Evolutionary conservation across 2,329 filamentous ascomycete genomes (phyloP).

Genomic region (Neodidymelliopsis sp.): DNA sequence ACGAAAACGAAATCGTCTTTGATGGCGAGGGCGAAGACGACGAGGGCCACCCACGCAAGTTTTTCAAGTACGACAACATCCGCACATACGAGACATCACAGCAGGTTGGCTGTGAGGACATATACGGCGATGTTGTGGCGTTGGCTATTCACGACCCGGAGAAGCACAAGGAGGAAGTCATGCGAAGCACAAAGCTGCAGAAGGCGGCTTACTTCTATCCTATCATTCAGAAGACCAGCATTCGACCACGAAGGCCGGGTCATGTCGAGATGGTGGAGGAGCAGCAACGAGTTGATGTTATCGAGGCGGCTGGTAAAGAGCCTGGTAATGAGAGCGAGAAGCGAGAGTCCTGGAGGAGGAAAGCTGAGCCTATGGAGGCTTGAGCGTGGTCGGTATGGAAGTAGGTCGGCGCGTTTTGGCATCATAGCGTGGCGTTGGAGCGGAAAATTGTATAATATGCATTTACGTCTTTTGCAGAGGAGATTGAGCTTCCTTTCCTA

Average conservation of each 20-base stretch:
- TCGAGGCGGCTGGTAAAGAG: constrained; percentile 61
- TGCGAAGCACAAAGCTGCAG: constrained; percentile 45
- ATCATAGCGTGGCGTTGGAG: constrained; percentile 22
- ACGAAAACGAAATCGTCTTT: constrained; percentile 52
- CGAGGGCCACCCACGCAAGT: constrained; percentile 56
- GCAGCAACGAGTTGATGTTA: constrained; percentile 58
- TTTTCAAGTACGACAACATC: constrained; percentile 64
- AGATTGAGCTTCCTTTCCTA: neutral
- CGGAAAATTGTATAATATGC: constrained; percentile 11
- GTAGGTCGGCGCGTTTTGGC: constrained; percentile 1
- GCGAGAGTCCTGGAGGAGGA: constrained; percentile 54
- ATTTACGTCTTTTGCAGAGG: neutral
- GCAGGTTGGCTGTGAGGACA: constrained; percentile 60
- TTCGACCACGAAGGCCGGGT: constrained; percentile 56
- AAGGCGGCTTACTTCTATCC: constrained; percentile 70
- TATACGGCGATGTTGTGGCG: constrained; percentile 63
- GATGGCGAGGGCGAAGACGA: constrained; percentile 48
- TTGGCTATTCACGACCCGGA: constrained; percentile 65
- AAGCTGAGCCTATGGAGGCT: constrained; percentile 50
- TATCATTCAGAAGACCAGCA: constrained; percentile 62
- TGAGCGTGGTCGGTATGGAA: neutral
- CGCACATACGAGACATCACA: constrained; percentile 68
- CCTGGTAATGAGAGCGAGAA: constrained; percentile 59
- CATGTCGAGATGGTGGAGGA: constrained; percentile 52
- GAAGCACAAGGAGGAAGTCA: constrained; percentile 46